These are phyloP conservation scores for Microdochium trichocladiopsis DNA, from an alignment of 2,329 filamentous ascomycete species.

Conservation along the genomic window DNA sequence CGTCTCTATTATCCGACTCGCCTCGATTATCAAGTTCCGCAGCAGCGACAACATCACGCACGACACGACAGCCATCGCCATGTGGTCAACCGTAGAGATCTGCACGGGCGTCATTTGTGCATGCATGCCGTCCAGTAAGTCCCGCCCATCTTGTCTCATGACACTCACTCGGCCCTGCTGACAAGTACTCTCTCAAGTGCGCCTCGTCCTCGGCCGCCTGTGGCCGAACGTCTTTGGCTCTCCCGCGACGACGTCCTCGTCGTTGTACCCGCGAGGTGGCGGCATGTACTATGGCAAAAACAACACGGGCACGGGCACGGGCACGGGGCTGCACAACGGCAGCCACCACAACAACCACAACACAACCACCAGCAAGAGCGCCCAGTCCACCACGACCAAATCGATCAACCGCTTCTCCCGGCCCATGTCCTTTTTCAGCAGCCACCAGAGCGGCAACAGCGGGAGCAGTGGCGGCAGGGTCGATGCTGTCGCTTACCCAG, in stretches of 20 bases:
- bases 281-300: too few species aligned
- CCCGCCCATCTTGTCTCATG: background rate
- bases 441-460: too few species aligned
- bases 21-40: constrained; percentile 5
- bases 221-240: constrained; percentile 5
- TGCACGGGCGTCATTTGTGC: background rate
- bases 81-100: constrained; percentile 7
- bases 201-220: constrained; percentile 4
- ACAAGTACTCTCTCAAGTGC: constrained; percentile 2
- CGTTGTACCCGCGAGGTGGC: too few species aligned
- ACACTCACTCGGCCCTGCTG: background rate
- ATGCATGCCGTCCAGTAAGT: background rate
- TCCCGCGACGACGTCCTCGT: background rate
- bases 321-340: too few species aligned
- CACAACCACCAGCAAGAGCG: too few species aligned
- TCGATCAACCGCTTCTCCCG: too few species aligned
- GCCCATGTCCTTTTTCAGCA: too few species aligned
- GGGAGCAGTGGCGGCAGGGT: too few species aligned
- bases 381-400: too few species aligned
- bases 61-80: constrained; percentile 3
- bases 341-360: too few species aligned
- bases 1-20: constrained; percentile 6
- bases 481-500: too few species aligned
- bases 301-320: too few species aligned
- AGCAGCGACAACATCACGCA: constrained; percentile 4